Evolutionary conservation across 805 yeast genomes (phyloP), one percentile per base, ranked within the genome.

Genomic region (Kluyveromyces nonfermentans): DNA sequence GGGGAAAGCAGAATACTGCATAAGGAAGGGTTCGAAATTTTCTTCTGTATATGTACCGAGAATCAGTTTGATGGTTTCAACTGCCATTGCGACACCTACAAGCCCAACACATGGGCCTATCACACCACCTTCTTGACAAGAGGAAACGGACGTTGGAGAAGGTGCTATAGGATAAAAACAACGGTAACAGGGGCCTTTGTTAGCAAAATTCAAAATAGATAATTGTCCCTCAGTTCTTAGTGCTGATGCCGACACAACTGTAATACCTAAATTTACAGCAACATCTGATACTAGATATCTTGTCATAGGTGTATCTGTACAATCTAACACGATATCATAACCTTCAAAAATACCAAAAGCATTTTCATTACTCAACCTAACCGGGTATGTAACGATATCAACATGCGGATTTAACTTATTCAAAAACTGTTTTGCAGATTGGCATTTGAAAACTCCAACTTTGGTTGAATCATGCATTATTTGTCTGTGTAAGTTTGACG

Each of bases 91-190:
- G 0, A 79, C 70, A 8, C 98, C 99, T 58, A 90, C 77, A 1
- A 87, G 54, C 0, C 98, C 99, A 44, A 93, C 94, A n/a, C 89
- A 93, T 0, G 97, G 95, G 0, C 98, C 98, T 20, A 93, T 62
- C 0, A 90, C 94, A 5, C 97, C 97, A 2, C 95, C 95, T 62
- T 88, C 97, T 12, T 85, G 77, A 55, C 99, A 93, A 0, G 94
- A 75, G 0, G 87, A 75, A 1, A 89, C 87, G 1, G 84, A 71
- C 46, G 77, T 80, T 1, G 96, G 85, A 1, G 89, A 78, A 0
- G 98, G 97, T 0, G 97, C 96, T 7, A 67, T 67, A 0, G 98
- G 97, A 53, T 85, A 86, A 63, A 89, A 79, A 59, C 99, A 93
- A 47, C 99, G 69, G 59, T 93, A 93, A 60, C 99, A 93, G 0